Percentiles rank a stretch among this genome's conserved stretches.
Conservation (phyloP, 495 filamentous ascomycete genomes). For the Penicillium malachiteum region DNA sequence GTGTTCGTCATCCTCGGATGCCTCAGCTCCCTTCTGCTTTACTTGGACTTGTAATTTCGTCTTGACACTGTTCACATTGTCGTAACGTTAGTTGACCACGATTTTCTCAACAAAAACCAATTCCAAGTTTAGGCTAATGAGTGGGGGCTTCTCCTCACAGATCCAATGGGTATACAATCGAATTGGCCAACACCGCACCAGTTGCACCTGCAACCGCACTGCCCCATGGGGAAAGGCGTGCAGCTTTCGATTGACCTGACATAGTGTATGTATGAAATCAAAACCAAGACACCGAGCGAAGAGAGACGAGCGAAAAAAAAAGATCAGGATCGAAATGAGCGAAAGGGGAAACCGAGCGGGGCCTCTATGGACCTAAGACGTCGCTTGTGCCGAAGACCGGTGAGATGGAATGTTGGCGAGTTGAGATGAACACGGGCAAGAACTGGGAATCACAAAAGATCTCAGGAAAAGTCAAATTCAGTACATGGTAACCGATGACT, state of each 20-base stretch:
- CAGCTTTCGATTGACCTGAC: slow-evolving; percentile 78
- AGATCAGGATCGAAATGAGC: slow-evolving; percentile 5
- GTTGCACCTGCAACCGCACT: slow-evolving; percentile 89
- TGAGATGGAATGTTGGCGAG: neutral
- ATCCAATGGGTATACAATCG: slow-evolving; percentile 93
- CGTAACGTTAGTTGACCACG: neutral
- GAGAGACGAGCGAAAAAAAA: slow-evolving; percentile 9
- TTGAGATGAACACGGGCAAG: neutral
- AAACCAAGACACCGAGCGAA: neutral
- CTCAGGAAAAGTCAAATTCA: neutral
- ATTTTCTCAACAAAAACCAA: no score
- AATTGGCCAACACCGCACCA: slow-evolving; percentile 92
- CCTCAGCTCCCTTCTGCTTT: slow-evolving; percentile 50
- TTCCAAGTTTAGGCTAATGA: neutral
- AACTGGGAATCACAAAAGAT: slow-evolving; percentile 4
- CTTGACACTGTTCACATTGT: slow-evolving; percentile 66
- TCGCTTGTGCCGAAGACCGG: slow-evolving; percentile 13
- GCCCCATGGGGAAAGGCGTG: slow-evolving; percentile 84
- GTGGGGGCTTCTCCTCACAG: slow-evolving; percentile 55
- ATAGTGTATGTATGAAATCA: slow-evolving; percentile 44
- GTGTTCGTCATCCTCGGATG: slow-evolving; percentile 55
- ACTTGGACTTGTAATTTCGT: slow-evolving; percentile 97
- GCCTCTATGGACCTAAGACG: slow-evolving; percentile 11
- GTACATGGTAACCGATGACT: slow-evolving; percentile 17
- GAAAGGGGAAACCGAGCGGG: slow-evolving; percentile 28